These are phyloP conservation scores for Wickerhamomyces rabaulensis DNA, from an alignment of 805 yeast species.

Conservation along the genomic window DNA sequence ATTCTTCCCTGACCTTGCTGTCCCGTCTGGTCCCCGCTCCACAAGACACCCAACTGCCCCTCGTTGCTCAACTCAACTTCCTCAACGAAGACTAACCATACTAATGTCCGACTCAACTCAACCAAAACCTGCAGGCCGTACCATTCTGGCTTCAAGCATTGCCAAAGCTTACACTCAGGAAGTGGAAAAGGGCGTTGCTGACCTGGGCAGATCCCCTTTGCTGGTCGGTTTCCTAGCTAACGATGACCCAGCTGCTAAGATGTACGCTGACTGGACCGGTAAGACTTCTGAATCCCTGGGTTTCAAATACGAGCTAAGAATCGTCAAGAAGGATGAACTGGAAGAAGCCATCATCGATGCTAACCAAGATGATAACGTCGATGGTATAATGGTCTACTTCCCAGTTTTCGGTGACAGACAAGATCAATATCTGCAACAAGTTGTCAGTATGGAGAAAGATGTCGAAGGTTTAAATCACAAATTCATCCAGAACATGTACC, in stretches of 20 bases:
- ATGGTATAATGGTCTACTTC: conserved; percentile 96
- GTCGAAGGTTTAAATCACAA: conserved; percentile 93
- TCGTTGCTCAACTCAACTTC: not conserved
- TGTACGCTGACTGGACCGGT: conserved; percentile 95
- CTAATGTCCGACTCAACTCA: conserved; percentile 21
- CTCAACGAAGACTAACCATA: not conserved
- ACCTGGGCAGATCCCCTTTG: conserved; percentile 56
- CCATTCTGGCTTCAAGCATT: conserved; percentile 81
- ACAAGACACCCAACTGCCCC: not conserved
- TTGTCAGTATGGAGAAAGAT: conserved; percentile 85
- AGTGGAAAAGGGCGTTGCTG: conserved; percentile 50
- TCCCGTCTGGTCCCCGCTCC: not conserved
- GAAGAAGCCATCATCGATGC: conserved; percentile 83
- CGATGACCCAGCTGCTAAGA: conserved; percentile 88
- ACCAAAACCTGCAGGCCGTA: conserved; percentile 50
- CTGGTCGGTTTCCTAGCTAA: conserved; percentile 92
- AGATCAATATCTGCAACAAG: conserved; percentile 93
- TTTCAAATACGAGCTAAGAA: conserved; percentile 73
- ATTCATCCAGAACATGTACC: conserved; percentile 92
- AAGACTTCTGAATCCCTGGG: conserved; percentile 86
- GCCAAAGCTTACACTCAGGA: conserved; percentile 81
- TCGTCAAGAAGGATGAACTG: conserved; percentile 69
- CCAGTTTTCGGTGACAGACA: conserved; percentile 95
- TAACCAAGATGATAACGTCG: conserved; percentile 65
- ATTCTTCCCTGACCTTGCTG: not conserved